Conservation (phyloP, 805 yeast species). For the Lipomyces oligophaga region DNA sequence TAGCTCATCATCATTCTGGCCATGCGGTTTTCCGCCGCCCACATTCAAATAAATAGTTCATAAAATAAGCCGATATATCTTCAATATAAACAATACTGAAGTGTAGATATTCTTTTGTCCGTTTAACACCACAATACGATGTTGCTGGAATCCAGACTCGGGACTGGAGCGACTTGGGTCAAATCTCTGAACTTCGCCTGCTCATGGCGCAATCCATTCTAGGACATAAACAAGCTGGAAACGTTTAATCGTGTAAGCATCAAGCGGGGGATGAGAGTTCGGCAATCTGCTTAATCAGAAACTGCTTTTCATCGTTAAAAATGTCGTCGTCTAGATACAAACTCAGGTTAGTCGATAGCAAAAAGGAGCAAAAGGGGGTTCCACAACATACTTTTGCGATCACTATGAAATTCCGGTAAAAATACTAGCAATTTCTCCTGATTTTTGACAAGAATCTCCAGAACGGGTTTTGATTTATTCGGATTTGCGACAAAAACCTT, state of each 20-base stretch:
- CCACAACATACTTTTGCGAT: slow-evolving; percentile 39
- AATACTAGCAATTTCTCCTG: slow-evolving; percentile 70
- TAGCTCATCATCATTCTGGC: no score
- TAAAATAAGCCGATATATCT: no score
- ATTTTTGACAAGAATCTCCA: slow-evolving; percentile 80
- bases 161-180: neutral
- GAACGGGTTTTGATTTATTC: slow-evolving; percentile 70
- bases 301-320: slow-evolving; percentile 75
- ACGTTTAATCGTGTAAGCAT: no score
- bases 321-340: slow-evolving; percentile 44
- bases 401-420: slow-evolving; percentile 60
- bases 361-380: neutral
- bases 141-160: neutral
- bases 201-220: slow-evolving; percentile 2
- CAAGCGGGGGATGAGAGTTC: no score
- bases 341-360: neutral
- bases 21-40: no score
- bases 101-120: neutral
- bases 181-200: neutral
- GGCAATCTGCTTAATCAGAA: slow-evolving; percentile 69
- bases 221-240: neutral
- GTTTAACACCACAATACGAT: neutral
- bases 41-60: no score
- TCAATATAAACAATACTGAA: no score
- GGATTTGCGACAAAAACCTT: slow-evolving; percentile 96